Percentiles rank a stretch among this genome's conserved stretches.
Conservation (phyloP, 2,329 filamentous ascomycete species). For the Ceratocystis eucalypticola region DNA sequence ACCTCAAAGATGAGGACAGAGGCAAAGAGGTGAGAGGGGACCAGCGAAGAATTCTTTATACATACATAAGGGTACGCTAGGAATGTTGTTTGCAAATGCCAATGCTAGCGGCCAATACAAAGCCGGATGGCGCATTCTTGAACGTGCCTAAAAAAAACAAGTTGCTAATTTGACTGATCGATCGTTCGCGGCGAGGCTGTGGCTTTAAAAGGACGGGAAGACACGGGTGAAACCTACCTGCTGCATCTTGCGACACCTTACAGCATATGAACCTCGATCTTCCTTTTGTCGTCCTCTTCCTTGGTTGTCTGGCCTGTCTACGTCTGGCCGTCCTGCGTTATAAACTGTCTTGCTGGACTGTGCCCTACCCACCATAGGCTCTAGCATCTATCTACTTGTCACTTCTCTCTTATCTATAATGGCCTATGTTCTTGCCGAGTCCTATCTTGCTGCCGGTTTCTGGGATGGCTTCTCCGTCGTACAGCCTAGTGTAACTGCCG, state of each 20-base stretch:
- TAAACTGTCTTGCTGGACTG: background rate
- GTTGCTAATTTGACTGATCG: background rate
- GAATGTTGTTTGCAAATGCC: background rate
- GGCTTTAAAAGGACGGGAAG: background rate
- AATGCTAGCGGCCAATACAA: background rate
- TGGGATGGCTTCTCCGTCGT: constrained; percentile 12
- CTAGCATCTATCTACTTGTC: background rate
- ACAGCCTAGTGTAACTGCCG: background rate
- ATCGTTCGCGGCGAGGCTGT: background rate
- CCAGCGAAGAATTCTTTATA: background rate
- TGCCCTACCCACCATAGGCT: too few species aligned
- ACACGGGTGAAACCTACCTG: too few species aligned
- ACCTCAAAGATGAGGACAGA: background rate
- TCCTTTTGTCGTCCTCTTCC: background rate
- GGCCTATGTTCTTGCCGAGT: constrained; percentile 11
- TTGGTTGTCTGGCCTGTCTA: background rate
- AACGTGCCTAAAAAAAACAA: background rate
- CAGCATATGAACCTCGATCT: background rate
- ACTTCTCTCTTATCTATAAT: constrained; percentile 5
- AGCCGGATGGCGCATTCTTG: background rate
- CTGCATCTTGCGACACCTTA: too few species aligned
- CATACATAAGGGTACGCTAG: background rate
- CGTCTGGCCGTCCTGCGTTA: background rate
- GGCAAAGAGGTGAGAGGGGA: background rate
- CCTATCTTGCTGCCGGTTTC: constrained; percentile 11